Evolutionary conservation across 169 alveolate species (phyloP).

Genomic region (Cryptosporidium felis): DNA sequence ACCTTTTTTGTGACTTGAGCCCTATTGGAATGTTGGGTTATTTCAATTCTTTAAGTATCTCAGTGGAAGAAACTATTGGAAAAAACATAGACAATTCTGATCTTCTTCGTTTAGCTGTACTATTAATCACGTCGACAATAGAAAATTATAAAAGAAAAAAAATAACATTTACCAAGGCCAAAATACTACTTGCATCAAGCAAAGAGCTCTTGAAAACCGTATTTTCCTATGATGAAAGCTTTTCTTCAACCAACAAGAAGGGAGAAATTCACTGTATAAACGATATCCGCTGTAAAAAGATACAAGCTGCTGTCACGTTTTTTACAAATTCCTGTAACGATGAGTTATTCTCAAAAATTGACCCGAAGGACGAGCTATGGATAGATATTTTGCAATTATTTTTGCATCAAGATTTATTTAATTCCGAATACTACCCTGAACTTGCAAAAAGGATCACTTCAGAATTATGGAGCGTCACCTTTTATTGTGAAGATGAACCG

Average conservation of each 20-base stretch:
- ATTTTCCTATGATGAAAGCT: not conserved
- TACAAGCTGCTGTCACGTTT: not conserved
- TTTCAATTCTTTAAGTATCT: constrained; percentile 3
- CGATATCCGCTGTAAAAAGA: no score
- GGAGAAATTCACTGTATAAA: no score
- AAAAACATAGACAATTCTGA: constrained; percentile 25
- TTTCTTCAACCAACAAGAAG: no score
- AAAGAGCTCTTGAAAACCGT: constrained; percentile 4
- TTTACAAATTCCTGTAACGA: constrained; percentile 37
- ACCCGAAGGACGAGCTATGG: constrained; percentile 4
- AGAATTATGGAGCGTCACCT: constrained; percentile 40
- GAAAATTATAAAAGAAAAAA: constrained; percentile 9
- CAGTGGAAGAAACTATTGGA: constrained; percentile 56
- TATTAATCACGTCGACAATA: constrained; percentile 32
- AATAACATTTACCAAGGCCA: constrained; percentile 26
- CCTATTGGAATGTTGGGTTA: constrained; percentile 63
- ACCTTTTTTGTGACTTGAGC: constrained; percentile 39
- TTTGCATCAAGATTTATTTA: not conserved
- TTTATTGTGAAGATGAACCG: no score
- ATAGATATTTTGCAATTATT: constrained; percentile 11
- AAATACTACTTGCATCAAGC: constrained; percentile 30
- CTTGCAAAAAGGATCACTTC: not conserved
- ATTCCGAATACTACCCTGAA: not conserved
- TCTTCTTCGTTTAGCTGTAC: constrained; percentile 27
- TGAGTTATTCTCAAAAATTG: not conserved